These are phyloP conservation scores for Chalaropsis ovoidea DNA, from an alignment of 2,329 filamentous ascomycete genomes.

Conservation along the genomic window DNA sequence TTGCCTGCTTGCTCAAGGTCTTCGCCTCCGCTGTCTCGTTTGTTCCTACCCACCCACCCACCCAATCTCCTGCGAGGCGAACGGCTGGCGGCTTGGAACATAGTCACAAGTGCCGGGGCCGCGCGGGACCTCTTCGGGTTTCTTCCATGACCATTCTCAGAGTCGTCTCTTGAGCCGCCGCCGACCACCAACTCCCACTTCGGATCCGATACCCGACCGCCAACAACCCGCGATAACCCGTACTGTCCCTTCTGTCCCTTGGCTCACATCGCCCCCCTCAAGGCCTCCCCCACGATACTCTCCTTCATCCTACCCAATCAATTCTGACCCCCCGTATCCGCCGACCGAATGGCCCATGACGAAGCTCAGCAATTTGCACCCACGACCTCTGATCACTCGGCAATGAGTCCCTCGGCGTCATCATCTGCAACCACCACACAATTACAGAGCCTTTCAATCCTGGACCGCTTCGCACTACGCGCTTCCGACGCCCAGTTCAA, in stretches of 20 bases:
- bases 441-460: constrained; percentile 36
- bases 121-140: constrained; percentile 6
- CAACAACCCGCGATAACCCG: constrained; percentile 10
- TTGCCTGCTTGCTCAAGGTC: background rate
- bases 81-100: constrained; percentile 17
- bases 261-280: background rate
- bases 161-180: constrained; percentile 1
- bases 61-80: background rate
- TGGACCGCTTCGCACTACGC: constrained; percentile 47
- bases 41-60: background rate
- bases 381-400: constrained; percentile 21
- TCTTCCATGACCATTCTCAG: constrained; percentile 2
- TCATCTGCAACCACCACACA: constrained; percentile 39
- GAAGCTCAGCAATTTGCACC: constrained; percentile 23
- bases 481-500: constrained; percentile 61
- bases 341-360: constrained; percentile 25
- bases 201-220: constrained; percentile 7
- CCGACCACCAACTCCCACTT: background rate
- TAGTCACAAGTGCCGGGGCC: constrained; percentile 16
- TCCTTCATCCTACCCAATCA: background rate
- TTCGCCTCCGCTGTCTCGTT: background rate
- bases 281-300: background rate
- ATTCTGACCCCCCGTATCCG: background rate
- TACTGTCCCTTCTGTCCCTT: background rate
- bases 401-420: constrained; percentile 33